Evolutionary conservation across 306 rosid species (phyloP).

Genomic region (Cicer arietinum): DNA sequence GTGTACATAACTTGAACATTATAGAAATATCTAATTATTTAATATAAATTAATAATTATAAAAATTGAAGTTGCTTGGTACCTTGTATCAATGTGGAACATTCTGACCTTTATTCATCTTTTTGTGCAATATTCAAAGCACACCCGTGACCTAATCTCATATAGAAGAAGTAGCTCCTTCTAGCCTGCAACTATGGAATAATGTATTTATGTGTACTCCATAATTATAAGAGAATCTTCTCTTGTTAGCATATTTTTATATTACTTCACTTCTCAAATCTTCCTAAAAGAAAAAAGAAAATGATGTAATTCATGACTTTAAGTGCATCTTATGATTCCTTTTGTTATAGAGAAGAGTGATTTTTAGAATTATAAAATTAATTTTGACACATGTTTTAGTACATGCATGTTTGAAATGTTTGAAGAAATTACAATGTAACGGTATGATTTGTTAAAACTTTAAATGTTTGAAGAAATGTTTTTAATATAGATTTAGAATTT

Average conservation of each 20-base stretch:
- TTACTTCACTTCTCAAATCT: slow-evolving; percentile 38
- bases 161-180: slow-evolving; percentile 47
- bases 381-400: too few species aligned
- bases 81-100: slow-evolving; percentile 59
- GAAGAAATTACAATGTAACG: too few species aligned
- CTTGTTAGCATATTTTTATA: slow-evolving; percentile 7
- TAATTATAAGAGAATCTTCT: slow-evolving; percentile 41
- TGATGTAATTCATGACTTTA: slow-evolving; percentile 34
- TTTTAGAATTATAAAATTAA: too few species aligned
- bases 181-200: slow-evolving; percentile 33
- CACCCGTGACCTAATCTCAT: slow-evolving; percentile 62
- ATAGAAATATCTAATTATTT: slow-evolving; percentile 28
- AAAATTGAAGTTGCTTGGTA: slow-evolving; percentile 37
- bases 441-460: too few species aligned
- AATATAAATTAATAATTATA: slow-evolving; percentile 4
- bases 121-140: slow-evolving; percentile 58
- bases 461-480: too few species aligned
- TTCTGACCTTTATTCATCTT: slow-evolving; percentile 62
- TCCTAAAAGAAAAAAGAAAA: slow-evolving; percentile 35
- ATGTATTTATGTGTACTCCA: slow-evolving; percentile 21
- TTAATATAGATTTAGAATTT: too few species aligned
- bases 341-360: background rate
- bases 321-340: slow-evolving; percentile 46
- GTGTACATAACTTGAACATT: slow-evolving; percentile 34
- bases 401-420: too few species aligned